These are phyloP conservation scores for Fonsecaea erecta DNA, from an alignment of 2,329 filamentous ascomycete species.

Conservation along the genomic window DNA sequence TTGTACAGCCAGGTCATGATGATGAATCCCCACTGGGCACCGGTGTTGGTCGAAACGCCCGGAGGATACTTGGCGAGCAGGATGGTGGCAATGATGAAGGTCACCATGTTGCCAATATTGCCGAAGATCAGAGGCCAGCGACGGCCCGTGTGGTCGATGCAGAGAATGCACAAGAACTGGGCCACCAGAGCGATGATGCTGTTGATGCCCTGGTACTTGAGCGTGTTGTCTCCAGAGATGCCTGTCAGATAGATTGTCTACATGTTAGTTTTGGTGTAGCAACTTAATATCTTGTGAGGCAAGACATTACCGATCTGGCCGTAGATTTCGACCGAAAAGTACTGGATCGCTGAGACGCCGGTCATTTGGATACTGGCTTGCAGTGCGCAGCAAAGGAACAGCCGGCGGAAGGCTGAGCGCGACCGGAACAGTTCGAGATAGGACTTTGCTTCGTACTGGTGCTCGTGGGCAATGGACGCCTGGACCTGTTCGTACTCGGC, in stretches of 20 bases:
- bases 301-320: slow-evolving; percentile 58
- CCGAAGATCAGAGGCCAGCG: slow-evolving; percentile 73
- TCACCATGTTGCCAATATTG: slow-evolving; percentile 72
- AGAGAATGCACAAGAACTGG: slow-evolving; percentile 69
- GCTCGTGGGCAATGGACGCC: slow-evolving; percentile 67
- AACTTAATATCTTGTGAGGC: neutral
- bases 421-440: slow-evolving; percentile 71
- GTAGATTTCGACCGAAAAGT: slow-evolving; percentile 72
- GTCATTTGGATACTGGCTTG: slow-evolving; percentile 79
- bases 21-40: slow-evolving; percentile 75
- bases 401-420: slow-evolving; percentile 69
- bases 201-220: slow-evolving; percentile 78
- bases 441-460: slow-evolving; percentile 70
- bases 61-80: slow-evolving; percentile 67
- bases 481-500: slow-evolving; percentile 75
- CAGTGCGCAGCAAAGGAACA: slow-evolving; percentile 70
- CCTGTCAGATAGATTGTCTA: slow-evolving; percentile 58
- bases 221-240: slow-evolving; percentile 66
- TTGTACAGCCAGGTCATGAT: slow-evolving; percentile 79
- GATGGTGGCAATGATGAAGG: slow-evolving; percentile 70
- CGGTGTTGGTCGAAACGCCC: slow-evolving; percentile 54
- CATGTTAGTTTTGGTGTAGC: neutral
- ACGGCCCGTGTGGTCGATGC: slow-evolving; percentile 70
- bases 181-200: slow-evolving; percentile 71
- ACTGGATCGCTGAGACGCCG: slow-evolving; percentile 74